Evolutionary conservation across 257 asterid species (phyloP), one percentile per base, ranked within the genome.

Genomic region (Nicotiana tomentosiformis): DNA sequence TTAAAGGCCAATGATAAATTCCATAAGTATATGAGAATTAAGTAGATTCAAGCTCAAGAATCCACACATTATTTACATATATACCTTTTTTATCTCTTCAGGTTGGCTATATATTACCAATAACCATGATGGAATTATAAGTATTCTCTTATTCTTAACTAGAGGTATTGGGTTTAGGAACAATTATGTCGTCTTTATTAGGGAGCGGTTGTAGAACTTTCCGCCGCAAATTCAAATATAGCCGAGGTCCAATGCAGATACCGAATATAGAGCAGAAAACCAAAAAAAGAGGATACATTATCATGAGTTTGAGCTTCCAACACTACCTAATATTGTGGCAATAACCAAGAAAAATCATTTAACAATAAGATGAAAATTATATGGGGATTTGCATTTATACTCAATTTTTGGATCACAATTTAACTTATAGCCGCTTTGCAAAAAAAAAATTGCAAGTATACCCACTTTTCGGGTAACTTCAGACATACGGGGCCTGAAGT

Each of bases 301-400:
- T 33, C 4, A 69, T 58, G 29, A 43, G 61, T 77, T 77, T 78
- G 78, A 82, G 32, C 82, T 60, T 62, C 66, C 76, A 66, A 39
- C 35, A 65, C 33, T 64, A 80, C 66, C 74, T 68, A 46, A 77
- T 43, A 82, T 82, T 65, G 61, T 30, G 23, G 56, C 46, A 61
- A 85, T 65, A 9, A 20, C 37, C 61, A 72, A 46, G 26, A 7
- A 72, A 72, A 46, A 23, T 46, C 7, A 46, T 18, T 58, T 58
- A 46, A 72, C 51, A 46, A 72, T 35, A 72, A 76, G 26, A 76
- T 76, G 26, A 16, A 15, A 51, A 26, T 26, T 29, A 51, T 26
- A 51, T 51, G 29, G 64, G 26, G 26, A 23, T 23, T 23, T 23
- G 26, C 26, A 23, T 23, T 1, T 23, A 23, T 23, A 23, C 26